phyloP scores from a whole-genome alignment of 2,329 filamentous ascomycete species.

The Nemania sp. region DNA sequence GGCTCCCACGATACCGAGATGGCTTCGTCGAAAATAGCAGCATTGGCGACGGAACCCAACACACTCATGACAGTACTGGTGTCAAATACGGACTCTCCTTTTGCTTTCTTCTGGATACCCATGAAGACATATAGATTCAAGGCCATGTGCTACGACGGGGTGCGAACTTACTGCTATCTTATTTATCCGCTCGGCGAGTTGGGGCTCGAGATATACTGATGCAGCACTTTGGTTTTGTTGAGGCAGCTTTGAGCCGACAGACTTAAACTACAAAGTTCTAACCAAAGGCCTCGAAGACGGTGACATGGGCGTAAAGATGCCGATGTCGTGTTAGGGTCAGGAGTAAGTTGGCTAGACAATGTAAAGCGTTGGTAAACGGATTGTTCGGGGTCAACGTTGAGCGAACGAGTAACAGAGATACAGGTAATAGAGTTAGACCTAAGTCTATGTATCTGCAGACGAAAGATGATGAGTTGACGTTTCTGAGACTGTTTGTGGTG shows the following conservation, averaged over 20 bases:
- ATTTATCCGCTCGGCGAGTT: conserved; percentile 10
- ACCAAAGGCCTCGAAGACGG: conserved; percentile 7
- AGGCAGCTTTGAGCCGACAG: conserved; percentile 10
- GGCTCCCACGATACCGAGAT: conserved; percentile 6
- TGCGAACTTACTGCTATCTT: conserved; percentile 24
- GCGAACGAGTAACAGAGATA: conserved; percentile 18
- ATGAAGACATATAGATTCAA: conserved; percentile 8
- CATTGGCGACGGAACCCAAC: conserved; percentile 19
- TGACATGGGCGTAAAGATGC: conserved; percentile 9
- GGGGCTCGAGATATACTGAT: not conserved
- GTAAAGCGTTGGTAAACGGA: conserved; percentile 1
- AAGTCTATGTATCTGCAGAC: conserved; percentile 44
- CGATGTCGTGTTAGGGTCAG: conserved; percentile 4
- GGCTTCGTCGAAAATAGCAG: conserved; percentile 11
- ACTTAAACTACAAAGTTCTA: conserved; percentile 11
- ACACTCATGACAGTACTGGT: conserved; percentile 30
- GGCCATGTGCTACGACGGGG: conserved; percentile 5
- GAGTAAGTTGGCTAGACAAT: conserved; percentile 10
- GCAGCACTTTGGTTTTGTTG: conserved; percentile 3
- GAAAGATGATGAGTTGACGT: conserved; percentile 24
- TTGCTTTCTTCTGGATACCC: conserved; percentile 12
- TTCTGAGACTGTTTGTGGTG: conserved; percentile 19
- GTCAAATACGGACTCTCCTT: conserved; percentile 26
- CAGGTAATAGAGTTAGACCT: conserved; percentile 39
- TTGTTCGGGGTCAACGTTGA: conserved; percentile 15